Base-by-base conservation (phyloP, 352 stramenopile species). In the Globisporangium emineosum region DNA sequence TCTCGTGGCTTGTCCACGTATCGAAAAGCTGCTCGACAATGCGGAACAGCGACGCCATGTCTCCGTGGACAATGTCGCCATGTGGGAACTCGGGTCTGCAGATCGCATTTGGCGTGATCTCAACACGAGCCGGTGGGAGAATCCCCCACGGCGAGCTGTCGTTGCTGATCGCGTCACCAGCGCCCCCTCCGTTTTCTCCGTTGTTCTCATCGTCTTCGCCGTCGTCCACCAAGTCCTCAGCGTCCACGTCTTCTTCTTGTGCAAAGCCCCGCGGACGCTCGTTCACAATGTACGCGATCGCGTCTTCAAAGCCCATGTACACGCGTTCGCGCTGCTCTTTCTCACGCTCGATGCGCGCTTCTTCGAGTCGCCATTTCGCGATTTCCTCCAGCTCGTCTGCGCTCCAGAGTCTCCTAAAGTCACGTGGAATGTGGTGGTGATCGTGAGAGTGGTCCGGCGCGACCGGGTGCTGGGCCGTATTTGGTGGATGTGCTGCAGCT, bases 251-350 rank as follows among this genome's bases (percentile, higher is more conserved):
- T 13, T 82, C 72, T 61, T 91, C 82, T 32, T 84, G 74, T 0
- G 83, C 45, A 23, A 77, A 64, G 40, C 72, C 71, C 9, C 79
- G 72, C 42, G 82, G 74, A 3, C 81, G 82, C 9, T 88, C 83
- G 47, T 91, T 90, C 25, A 93, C 73, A 40, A 91, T 82, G 52
- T 88, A 86, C 17, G 78, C 81, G 29, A 86, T 89, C 5, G 76
- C 76, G 49, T 93, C 83, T 61, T 93, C 86, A 57, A 90, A 93
- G 5, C 58, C 79, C 80, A 94, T 89, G 49, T 78, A 78, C 19
- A 81, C 68, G 0, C 73, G 64, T 49, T 92, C 81, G 19, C 71
- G 72, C 3, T 76, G 54, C 50, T 92, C 75, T 27, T 73, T 67
- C 27, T 91, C 79, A 1, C 58, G 45, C 19, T 80, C 58, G 10